Conservation (phyloP, 1,139 yeast species). For the Trichomonascaceae sp. region DNA sequence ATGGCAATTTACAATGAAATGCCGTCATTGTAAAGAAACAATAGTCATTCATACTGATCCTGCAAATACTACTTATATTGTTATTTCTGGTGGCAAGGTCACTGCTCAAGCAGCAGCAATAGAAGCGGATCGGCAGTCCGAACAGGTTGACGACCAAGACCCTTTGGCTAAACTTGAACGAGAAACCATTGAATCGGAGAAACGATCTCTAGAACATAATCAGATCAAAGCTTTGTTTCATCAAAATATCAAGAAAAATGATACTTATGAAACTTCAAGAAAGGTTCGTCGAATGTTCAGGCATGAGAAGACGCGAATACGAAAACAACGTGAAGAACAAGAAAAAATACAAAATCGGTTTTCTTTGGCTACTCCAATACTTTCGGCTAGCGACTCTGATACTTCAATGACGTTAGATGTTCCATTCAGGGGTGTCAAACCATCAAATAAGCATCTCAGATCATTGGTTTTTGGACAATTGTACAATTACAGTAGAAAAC, state of each 20-base stretch:
- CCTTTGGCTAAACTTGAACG: constrained; percentile 21
- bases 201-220: constrained; percentile 11
- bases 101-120: constrained; percentile 21
- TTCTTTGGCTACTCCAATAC: constrained; percentile 16
- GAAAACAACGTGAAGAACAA: constrained; percentile 13
- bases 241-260: constrained; percentile 15
- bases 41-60: constrained; percentile 33
- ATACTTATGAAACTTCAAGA: constrained; percentile 20
- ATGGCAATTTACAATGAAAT: constrained; percentile 29
- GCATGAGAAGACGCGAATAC: constrained; percentile 12
- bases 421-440: background rate
- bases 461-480: background rate
- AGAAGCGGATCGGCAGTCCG: constrained; percentile 18
- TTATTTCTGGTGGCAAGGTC: constrained; percentile 26
- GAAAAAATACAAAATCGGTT: constrained; percentile 14
- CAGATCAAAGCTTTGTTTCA: constrained; percentile 13
- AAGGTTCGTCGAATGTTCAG: constrained; percentile 19
- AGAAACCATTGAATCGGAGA: constrained; percentile 8
- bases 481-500: background rate
- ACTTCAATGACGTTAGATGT: constrained; percentile 5
- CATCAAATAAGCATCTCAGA: background rate
- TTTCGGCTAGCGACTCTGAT: constrained; percentile 12
- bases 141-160: constrained; percentile 10
- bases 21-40: constrained; percentile 25
- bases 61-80: constrained; percentile 26